Conservation (phyloP, 1,139 yeast species). For the Lodderomyces orthopsilosis region DNA sequence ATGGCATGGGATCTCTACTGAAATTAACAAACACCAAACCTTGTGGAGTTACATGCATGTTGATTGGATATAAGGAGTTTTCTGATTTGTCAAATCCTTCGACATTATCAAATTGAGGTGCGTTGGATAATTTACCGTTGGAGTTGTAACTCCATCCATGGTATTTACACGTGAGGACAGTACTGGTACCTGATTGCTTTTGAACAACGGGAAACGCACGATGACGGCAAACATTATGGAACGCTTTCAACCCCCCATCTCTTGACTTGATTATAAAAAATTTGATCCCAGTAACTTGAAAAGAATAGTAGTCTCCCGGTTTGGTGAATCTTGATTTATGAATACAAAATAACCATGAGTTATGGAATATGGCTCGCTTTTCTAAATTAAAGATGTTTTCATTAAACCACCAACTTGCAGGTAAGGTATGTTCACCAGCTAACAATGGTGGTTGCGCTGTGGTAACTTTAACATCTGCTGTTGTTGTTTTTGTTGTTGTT, state of each 20-base stretch:
- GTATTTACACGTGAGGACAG: constrained; percentile 56
- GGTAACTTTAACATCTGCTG: not conserved
- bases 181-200: constrained; percentile 57
- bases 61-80: constrained; percentile 54
- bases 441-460: constrained; percentile 16
- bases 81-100: constrained; percentile 56
- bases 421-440: constrained; percentile 57
- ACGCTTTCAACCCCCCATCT: constrained; percentile 50
- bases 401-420: constrained; percentile 67
- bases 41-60: constrained; percentile 52
- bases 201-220: constrained; percentile 61
- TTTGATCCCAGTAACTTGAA: constrained; percentile 49
- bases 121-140: constrained; percentile 55
- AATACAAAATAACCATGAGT: constrained; percentile 54
- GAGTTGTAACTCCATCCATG: constrained; percentile 67
- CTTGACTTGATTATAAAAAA: constrained; percentile 56
- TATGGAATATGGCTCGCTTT: constrained; percentile 53
- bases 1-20: constrained; percentile 35
- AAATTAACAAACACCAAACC: constrained; percentile 59
- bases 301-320: constrained; percentile 56
- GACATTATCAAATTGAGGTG: constrained; percentile 56
- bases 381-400: constrained; percentile 56
- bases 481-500: not conserved
- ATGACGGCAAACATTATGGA: constrained; percentile 64
- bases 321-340: constrained; percentile 51